These are phyloP conservation scores for Podospora anserina DNA, from an alignment of 495 filamentous ascomycete genomes.

Conservation along the genomic window DNA sequence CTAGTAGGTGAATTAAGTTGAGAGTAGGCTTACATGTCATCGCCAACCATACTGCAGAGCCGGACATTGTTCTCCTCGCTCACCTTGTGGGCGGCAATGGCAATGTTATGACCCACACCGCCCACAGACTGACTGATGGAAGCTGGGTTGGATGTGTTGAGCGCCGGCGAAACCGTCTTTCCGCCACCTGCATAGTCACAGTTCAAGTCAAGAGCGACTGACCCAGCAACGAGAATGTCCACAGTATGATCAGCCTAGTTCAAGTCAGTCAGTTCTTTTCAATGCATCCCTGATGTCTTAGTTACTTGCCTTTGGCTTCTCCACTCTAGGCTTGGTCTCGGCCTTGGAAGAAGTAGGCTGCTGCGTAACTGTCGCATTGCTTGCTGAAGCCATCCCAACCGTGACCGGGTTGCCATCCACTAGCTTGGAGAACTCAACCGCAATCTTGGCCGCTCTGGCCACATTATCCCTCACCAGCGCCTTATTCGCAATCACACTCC, in stretches of 20 bases:
- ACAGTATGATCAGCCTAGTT: slow-evolving; percentile 25
- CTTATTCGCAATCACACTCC: slow-evolving; percentile 70
- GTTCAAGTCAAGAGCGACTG: slow-evolving; percentile 80
- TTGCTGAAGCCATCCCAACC: slow-evolving; percentile 14
- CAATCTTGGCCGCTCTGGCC: slow-evolving; percentile 70
- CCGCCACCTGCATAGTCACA: slow-evolving; percentile 61
- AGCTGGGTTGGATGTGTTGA: slow-evolving; percentile 84
- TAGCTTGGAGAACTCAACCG: slow-evolving; percentile 68
- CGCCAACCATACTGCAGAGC: slow-evolving; percentile 72
- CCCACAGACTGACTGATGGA: slow-evolving; percentile 76
- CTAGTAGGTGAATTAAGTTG: not conserved
- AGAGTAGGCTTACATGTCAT: slow-evolving; percentile 55
- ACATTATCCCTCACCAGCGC: slow-evolving; percentile 80
- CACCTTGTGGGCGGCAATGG: slow-evolving; percentile 64
- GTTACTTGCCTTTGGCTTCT: slow-evolving; percentile 1
- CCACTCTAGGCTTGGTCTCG: not conserved
- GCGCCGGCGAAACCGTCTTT: slow-evolving; percentile 44
- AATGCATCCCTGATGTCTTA: not conserved
- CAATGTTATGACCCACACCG: slow-evolving; percentile 93
- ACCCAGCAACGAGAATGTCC: slow-evolving; percentile 83
- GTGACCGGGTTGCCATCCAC: slow-evolving; percentile 20
- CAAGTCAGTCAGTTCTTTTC: not conserved
- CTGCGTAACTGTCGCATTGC: slow-evolving; percentile 5
- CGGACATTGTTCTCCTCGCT: slow-evolving; percentile 46
- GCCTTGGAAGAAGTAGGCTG: slow-evolving; percentile 8